Conservation (phyloP, 352 stramenopile species). For the Elongisporangium anandrum region DNA sequence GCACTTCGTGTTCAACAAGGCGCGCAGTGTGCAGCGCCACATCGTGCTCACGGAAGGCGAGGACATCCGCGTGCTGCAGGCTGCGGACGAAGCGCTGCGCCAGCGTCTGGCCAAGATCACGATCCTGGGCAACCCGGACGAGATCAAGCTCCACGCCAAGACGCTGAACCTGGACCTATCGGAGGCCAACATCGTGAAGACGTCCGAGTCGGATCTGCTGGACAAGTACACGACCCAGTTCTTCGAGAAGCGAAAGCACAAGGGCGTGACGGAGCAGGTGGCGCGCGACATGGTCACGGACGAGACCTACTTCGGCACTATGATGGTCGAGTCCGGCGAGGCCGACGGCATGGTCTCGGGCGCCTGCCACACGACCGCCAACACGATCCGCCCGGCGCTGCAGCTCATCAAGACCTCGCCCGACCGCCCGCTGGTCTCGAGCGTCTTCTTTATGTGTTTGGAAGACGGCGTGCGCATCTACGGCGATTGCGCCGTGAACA, state of each 20-base stretch:
- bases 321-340: conserved; percentile 81
- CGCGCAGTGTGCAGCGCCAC: conserved; percentile 58
- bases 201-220: conserved; percentile 37
- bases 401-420: conserved; percentile 85
- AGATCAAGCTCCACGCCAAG: conserved; percentile 63
- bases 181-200: conserved; percentile 53
- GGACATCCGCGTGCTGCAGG: conserved; percentile 77
- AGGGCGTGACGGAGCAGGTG: conserved; percentile 58
- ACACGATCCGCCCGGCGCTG: conserved; percentile 85
- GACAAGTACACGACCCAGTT: conserved; percentile 57
- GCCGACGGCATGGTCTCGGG: conserved; percentile 86
- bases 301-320: conserved; percentile 80
- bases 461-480: conserved; percentile 78
- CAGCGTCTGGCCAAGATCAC: conserved; percentile 66
- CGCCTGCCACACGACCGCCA: conserved; percentile 78
- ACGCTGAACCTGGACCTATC: conserved; percentile 62
- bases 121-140: conserved; percentile 73
- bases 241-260: conserved; percentile 82
- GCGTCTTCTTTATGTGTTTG: conserved; percentile 87
- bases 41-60: conserved; percentile 84
- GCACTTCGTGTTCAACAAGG: conserved; percentile 82
- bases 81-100: conserved; percentile 66
- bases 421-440: conserved; percentile 69
- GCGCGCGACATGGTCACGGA: conserved; percentile 57
- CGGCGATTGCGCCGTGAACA: conserved; percentile 86